phyloP scores from a whole-genome alignment of 768 basidiomycete genomes.

The Chalciporus sphaerocephalus region DNA sequence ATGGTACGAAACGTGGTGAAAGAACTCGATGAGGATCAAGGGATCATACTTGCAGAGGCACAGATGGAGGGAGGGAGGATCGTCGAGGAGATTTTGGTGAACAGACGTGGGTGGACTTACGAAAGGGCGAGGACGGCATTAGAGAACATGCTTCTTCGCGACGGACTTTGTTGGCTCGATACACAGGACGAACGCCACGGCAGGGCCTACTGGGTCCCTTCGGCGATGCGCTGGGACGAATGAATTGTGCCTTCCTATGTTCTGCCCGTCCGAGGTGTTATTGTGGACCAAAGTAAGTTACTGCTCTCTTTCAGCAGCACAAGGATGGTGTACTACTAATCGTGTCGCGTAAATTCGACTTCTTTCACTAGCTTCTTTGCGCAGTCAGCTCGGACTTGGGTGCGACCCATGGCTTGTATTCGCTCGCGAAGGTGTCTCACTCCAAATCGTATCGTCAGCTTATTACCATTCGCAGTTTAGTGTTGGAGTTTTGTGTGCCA shows the following conservation, averaged over 20 bases:
- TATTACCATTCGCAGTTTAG: neutral
- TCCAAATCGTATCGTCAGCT: neutral
- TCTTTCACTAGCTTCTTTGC: neutral
- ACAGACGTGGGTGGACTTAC: constrained; percentile 67
- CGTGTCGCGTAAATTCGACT: neutral
- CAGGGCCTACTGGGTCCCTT: constrained; percentile 82
- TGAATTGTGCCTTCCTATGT: constrained; percentile 21
- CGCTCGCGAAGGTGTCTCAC: neutral
- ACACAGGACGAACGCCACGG: constrained; percentile 70
- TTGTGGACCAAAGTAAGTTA: neutral
- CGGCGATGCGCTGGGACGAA: constrained; percentile 81
- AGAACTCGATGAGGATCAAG: constrained; percentile 87
- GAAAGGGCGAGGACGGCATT: constrained; percentile 74
- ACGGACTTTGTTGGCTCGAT: constrained; percentile 94
- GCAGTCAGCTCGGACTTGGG: no score
- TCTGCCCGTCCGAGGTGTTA: neutral
- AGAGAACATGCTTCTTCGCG: constrained; percentile 85
- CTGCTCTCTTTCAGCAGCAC: neutral
- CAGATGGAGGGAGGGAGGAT: constrained; percentile 66
- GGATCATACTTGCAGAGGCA: constrained; percentile 73
- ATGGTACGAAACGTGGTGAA: constrained; percentile 89
- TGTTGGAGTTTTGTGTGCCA: neutral
- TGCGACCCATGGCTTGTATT: neutral
- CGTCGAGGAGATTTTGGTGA: constrained; percentile 56
- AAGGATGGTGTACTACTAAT: neutral